Evolutionary conservation across 345 rosid genomes (phyloP).

Genomic region (Chamaenerion angustifolium): DNA sequence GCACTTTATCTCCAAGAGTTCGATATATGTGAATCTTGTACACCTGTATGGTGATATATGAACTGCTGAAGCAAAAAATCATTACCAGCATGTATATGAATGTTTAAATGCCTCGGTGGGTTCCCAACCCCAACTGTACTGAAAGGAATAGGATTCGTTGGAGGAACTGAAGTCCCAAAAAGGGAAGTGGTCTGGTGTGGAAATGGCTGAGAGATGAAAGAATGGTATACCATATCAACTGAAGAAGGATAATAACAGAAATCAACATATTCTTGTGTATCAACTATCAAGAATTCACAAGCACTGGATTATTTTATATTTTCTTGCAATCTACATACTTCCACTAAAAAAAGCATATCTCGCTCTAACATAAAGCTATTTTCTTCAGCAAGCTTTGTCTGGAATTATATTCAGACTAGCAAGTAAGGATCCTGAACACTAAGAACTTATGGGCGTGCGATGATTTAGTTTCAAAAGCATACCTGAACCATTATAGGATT

Average conservation of each 20-base stretch:
- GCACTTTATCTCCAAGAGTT: neutral
- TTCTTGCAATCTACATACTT: too few species aligned
- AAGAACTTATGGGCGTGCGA: too few species aligned
- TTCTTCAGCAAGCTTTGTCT: too few species aligned
- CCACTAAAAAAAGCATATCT: too few species aligned
- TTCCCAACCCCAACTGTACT: conserved; percentile 56
- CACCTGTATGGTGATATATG: too few species aligned
- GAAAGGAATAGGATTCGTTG: conserved; percentile 29
- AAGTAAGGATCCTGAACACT: too few species aligned
- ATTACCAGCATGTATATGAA: conserved; percentile 94
- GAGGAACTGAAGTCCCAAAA: conserved; percentile 39
- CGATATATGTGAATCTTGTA: too few species aligned
- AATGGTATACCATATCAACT: neutral
- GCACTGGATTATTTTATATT: too few species aligned
- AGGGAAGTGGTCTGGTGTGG: conserved; percentile 70
- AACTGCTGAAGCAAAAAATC: conserved; percentile 5
- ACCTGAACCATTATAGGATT: conserved; percentile 99
- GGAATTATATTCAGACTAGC: too few species aligned
- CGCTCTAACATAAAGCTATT: too few species aligned
- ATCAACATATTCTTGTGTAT: too few species aligned
- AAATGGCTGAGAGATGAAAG: conserved; percentile 54
- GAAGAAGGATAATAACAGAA: neutral
- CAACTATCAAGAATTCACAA: too few species aligned
- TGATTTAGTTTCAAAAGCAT: conserved; percentile 7
- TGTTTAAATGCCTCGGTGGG: conserved; percentile 66